Evolutionary conservation across 768 basidiomycete genomes (phyloP), one percentile per base, ranked within the genome.

Genomic region (Lactarius trivialis): DNA sequence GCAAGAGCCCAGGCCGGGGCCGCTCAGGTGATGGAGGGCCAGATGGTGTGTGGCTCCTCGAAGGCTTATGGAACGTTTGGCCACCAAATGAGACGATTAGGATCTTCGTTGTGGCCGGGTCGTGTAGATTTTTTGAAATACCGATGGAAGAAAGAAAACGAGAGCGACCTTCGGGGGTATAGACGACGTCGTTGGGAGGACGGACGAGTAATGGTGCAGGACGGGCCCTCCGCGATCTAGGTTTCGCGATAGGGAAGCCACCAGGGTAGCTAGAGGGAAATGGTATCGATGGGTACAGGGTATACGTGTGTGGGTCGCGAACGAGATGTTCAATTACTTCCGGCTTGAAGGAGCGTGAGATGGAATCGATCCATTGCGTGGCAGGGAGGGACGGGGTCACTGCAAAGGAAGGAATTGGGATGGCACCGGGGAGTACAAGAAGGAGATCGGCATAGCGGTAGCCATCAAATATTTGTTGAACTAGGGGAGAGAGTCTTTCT

Each of bases 31-130:
- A 55, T 8, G 45, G 56, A 9, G 67, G 60, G 8, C 59, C 64
- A 4, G 71, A 71, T 11, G 68, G 64, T 1, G 70, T 69, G 19
- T 68, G 68, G 33, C 72, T 70, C 12, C 72, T 71, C 67, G 81
- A 82, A 3, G 85, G 85, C 55, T 77, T 78, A 58, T 80, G 81
- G 71, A 91, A 85, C 8, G 85, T 75, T 68, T 92, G 89, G 0
- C 89, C 89, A 17, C 89, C 89, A 68, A 92, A 92, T 1, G 89
- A 91, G 7, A 92, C 87, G 30, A 91, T 75, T 30, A 91, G 78
- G 45, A 92, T 81, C 68, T 82, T 86, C 3, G 81, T 84, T 24
- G 65, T 72, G 5, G 65, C 61, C 0, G 77, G 72, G 60, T 84
- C 77, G 37, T 85, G 82, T 7, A 78, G 70, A 19, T 80, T 67